Percentiles rank a stretch among this genome's conserved stretches.
phyloP scores from a whole-genome alignment of 2,329 filamentous ascomycete genomes.

The Periconia sp. region DNA sequence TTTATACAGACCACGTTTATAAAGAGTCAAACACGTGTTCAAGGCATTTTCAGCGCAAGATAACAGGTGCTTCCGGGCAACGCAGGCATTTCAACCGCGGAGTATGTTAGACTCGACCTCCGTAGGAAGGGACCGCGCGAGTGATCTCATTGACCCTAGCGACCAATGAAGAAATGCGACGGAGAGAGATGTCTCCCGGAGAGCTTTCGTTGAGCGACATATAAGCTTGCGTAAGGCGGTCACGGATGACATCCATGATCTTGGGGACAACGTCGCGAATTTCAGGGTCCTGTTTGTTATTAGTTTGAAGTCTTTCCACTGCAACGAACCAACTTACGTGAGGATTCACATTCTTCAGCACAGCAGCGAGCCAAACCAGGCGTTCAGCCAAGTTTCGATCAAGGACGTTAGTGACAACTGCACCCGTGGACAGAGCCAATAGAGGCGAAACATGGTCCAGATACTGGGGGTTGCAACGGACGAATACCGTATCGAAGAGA shows the following conservation, averaged over 20 bases:
- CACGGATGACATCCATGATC: conserved; percentile 62
- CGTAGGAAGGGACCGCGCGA: conserved; percentile 22
- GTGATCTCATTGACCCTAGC: conserved; percentile 37
- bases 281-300: conserved; percentile 51
- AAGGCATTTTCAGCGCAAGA: conserved; percentile 35
- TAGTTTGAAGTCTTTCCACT: conserved; percentile 9
- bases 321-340: conserved; percentile 44
- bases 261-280: conserved; percentile 59
- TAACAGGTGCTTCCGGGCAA: conserved; percentile 1
- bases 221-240: conserved; percentile 60
- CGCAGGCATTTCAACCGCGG: neutral
- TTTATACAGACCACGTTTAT: neutral
- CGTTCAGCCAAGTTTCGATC: conserved; percentile 57
- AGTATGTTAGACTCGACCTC: conserved; percentile 12
- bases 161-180: conserved; percentile 52
- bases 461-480: conserved; percentile 59
- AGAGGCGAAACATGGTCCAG: conserved; percentile 58
- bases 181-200: conserved; percentile 55
- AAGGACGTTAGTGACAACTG: conserved; percentile 61
- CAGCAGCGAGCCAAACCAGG: conserved; percentile 60
- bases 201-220: conserved; percentile 57
- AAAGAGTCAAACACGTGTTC: conserved; percentile 8
- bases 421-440: conserved; percentile 62
- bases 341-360: conserved; percentile 57
- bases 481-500: conserved; percentile 65